Evolutionary conservation across 148 eudicot species (phyloP).

Genomic region (Drosera capensis): DNA sequence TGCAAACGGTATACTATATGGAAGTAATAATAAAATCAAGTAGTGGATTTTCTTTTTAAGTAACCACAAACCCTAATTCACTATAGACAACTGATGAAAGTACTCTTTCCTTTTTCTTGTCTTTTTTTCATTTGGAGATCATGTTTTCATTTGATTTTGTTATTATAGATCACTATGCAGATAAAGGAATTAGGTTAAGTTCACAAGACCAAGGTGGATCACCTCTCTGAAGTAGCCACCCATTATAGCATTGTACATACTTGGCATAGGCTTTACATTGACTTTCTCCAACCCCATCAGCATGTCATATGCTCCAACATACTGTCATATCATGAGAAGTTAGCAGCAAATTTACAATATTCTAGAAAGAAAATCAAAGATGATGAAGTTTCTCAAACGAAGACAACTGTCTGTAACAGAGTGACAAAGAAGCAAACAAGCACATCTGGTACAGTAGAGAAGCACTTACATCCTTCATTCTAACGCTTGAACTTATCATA

Average conservation of each 20-base stretch:
- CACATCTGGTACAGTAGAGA: background rate
- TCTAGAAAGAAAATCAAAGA: no score
- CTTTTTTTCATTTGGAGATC: no score
- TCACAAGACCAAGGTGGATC: conserved; percentile 3
- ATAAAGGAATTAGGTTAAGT: background rate
- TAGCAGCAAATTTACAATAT: background rate
- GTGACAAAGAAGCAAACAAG: conserved; percentile 1
- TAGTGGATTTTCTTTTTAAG: no score
- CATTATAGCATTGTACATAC: conserved; percentile 66
- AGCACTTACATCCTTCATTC: conserved; percentile 83
- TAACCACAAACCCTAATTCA: no score
- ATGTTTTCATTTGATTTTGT: no score
- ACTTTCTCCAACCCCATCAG: conserved; percentile 32
- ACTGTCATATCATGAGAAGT: conserved; percentile 25
- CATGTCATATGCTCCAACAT: conserved; percentile 55
- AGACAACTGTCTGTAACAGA: no score
- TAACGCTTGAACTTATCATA: conserved; percentile 49
- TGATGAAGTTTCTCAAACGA: no score
- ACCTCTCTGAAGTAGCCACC: conserved; percentile 82
- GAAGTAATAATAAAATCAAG: no score
- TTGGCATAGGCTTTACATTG: conserved; percentile 33
- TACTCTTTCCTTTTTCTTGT: no score
- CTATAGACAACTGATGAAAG: no score
- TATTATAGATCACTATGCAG: background rate
- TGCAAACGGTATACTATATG: no score